Percentiles rank a stretch among this genome's conserved stretches.
phyloP scores from a whole-genome alignment of 192 early-diverging fungal species.

The Dispira simplex region DNA sequence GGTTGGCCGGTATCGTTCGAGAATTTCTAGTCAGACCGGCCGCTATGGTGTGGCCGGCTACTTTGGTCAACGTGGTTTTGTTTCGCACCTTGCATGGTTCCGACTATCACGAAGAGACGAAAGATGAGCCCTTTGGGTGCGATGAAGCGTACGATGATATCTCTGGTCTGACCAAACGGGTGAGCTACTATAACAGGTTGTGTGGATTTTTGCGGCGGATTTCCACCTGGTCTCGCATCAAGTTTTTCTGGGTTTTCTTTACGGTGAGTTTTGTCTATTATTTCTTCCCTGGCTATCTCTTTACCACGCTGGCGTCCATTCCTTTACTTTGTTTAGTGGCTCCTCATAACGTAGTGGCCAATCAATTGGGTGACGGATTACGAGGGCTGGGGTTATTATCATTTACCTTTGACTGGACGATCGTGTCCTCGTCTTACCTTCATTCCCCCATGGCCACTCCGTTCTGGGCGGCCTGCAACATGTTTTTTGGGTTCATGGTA shows the following conservation, averaged over 20 bases:
- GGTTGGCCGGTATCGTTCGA: conserved; percentile 53
- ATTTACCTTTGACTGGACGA: conserved; percentile 62
- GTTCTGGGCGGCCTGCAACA: conserved; percentile 51
- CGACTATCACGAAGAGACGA: not conserved
- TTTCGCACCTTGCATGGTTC: conserved; percentile 61
- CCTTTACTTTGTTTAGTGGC: conserved; percentile 41
- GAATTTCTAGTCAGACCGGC: conserved; percentile 74
- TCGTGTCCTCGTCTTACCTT: conserved; percentile 36
- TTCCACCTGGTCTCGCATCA: conserved; percentile 20
- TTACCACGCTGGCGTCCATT: conserved; percentile 49
- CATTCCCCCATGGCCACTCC: conserved; percentile 56
- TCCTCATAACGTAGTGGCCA: conserved; percentile 23
- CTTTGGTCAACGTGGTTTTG: conserved; percentile 56
- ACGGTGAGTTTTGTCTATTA: conserved; percentile 30
- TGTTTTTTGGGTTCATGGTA: conserved; percentile 52
- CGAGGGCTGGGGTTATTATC: conserved; percentile 54
- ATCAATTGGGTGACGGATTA: conserved; percentile 30
- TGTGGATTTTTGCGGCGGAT: not conserved
- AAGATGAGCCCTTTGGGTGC: no score
- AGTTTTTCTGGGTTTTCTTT: conserved; percentile 33
- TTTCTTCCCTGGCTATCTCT: conserved; percentile 47
- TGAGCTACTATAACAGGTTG: not conserved
- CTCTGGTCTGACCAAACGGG: not conserved
- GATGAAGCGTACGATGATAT: not conserved
- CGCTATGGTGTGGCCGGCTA: conserved; percentile 78